Percentiles rank a stretch among this genome's conserved stretches.
These are phyloP conservation scores for Colletotrichum somersetense DNA, from an alignment of 2,329 filamentous ascomycete species.

Conservation along the genomic window DNA sequence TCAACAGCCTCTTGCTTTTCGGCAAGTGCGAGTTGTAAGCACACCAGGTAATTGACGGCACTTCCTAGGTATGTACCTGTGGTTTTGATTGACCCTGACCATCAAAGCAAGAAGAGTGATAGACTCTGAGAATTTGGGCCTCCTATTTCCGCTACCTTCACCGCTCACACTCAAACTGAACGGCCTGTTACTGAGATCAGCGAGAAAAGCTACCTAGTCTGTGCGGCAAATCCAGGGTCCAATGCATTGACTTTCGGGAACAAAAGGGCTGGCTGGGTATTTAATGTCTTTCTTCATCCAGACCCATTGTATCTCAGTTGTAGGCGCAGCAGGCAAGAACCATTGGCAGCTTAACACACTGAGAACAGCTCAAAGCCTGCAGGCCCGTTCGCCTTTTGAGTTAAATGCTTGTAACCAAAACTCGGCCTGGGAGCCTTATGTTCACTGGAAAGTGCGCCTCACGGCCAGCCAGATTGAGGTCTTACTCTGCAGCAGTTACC, in stretches of 20 bases:
- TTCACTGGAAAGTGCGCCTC: slow-evolving; percentile 7
- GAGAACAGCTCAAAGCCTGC: no score
- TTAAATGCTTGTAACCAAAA: neutral
- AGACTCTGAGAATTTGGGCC: neutral
- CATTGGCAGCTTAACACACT: neutral
- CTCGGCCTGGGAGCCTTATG: no score
- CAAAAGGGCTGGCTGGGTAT: neutral
- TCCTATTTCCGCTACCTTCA: neutral
- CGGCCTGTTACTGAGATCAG: neutral
- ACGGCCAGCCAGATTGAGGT: slow-evolving; percentile 19
- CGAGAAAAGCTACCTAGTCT: neutral
- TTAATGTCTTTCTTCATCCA: neutral
- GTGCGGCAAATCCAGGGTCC: slow-evolving; percentile 19
- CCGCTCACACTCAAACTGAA: neutral
- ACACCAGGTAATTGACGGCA: neutral
- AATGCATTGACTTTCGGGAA: slow-evolving; percentile 21
- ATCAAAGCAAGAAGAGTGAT: neutral
- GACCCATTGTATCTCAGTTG: neutral
- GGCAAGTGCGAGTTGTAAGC: slow-evolving; percentile 14
- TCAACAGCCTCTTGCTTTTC: slow-evolving; percentile 6
- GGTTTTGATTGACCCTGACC: neutral
- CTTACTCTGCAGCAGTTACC: slow-evolving; percentile 7
- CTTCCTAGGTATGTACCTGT: neutral
- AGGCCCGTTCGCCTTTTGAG: neutral
- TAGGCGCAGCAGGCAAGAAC: neutral